A percentile compares a stretch with the other conserved stretches of the same genome.
phyloP scores from a whole-genome alignment of 2,329 filamentous ascomycete genomes.

The Colletotrichum truncatum region DNA sequence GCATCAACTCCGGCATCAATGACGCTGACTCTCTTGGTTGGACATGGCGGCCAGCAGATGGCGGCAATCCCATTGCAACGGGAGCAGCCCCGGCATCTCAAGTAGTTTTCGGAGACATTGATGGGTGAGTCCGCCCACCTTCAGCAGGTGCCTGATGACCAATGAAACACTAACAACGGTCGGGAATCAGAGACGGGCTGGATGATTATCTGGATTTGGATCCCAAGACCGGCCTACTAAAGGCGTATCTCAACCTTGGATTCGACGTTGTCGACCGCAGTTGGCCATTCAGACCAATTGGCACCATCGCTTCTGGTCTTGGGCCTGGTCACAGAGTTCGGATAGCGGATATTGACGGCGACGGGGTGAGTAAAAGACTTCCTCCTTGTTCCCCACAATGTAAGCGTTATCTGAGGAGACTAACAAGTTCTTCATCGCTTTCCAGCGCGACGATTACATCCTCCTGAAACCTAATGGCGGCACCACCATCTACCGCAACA shows the following conservation, averaged over 20 bases:
- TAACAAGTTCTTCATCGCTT: no score
- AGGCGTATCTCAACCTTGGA: conserved; percentile 1
- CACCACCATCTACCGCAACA: conserved; percentile 29
- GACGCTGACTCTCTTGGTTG: neutral
- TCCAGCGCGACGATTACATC: conserved; percentile 32
- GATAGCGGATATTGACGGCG: conserved; percentile 35
- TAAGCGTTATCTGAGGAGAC: no score
- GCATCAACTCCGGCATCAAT: neutral
- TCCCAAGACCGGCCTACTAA: conserved; percentile 17
- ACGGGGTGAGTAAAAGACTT: no score
- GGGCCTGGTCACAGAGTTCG: conserved; percentile 30
- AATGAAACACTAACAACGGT: no score
- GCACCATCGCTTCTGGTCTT: conserved; percentile 17
- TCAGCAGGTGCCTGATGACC: no score
- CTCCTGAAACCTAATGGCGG: conserved; percentile 17
- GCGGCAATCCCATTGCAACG: conserved; percentile 18
- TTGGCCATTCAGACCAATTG: conserved; percentile 21
- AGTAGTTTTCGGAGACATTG: conserved; percentile 29
- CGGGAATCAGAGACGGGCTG: conserved; percentile 26
- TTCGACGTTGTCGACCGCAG: neutral
- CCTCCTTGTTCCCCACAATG: no score
- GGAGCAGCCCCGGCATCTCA: conserved; percentile 18
- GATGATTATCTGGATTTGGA: conserved; percentile 28
- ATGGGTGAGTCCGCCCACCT: no score
- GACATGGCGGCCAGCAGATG: conserved; percentile 8